Evolutionary conservation across 2,329 filamentous ascomycete species (phyloP).

Genomic region (Xylariaceae sp.): DNA sequence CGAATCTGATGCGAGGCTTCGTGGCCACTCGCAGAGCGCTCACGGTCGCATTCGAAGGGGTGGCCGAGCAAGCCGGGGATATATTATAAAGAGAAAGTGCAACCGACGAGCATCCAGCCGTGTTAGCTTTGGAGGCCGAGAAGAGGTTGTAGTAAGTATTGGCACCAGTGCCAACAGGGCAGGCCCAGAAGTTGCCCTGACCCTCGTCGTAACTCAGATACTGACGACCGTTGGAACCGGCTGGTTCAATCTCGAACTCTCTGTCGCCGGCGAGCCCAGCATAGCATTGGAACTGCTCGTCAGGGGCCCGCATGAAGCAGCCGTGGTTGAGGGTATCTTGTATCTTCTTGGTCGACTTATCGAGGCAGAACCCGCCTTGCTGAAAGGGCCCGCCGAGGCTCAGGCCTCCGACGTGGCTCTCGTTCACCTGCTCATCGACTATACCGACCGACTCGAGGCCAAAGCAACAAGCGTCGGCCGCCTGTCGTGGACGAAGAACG

Average conservation of each 20-base stretch:
- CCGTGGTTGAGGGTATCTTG: slow-evolving; percentile 22
- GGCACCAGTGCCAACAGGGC: slow-evolving; percentile 17
- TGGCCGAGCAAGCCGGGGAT: slow-evolving; percentile 15
- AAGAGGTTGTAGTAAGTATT: slow-evolving; percentile 24
- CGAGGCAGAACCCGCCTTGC: slow-evolving; percentile 25
- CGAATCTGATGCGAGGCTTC: background rate
- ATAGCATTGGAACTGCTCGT: slow-evolving; percentile 25
- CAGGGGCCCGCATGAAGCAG: slow-evolving; percentile 26
- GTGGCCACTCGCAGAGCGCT: background rate
- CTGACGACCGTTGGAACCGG: slow-evolving; percentile 13
- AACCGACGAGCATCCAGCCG: slow-evolving; percentile 20
- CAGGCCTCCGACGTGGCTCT: slow-evolving; percentile 24
- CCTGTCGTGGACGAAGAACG: slow-evolving; percentile 16
- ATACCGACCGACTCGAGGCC: slow-evolving; percentile 23
- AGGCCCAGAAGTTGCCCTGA: slow-evolving; percentile 24
- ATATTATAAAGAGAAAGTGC: slow-evolving; percentile 19
- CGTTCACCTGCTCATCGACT: slow-evolving; percentile 21
- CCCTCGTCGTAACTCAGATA: slow-evolving; percentile 25
- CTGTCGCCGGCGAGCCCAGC: slow-evolving; percentile 22
- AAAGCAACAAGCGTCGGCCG: slow-evolving; percentile 23
- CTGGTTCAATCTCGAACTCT: slow-evolving; percentile 19
- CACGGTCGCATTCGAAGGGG: slow-evolving; percentile 4
- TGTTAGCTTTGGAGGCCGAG: slow-evolving; percentile 19
- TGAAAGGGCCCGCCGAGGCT: slow-evolving; percentile 25
- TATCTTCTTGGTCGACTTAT: slow-evolving; percentile 21